phyloP scores from a whole-genome alignment of 2,329 filamentous ascomycete genomes.

The Sarocladiaceae sp. region DNA sequence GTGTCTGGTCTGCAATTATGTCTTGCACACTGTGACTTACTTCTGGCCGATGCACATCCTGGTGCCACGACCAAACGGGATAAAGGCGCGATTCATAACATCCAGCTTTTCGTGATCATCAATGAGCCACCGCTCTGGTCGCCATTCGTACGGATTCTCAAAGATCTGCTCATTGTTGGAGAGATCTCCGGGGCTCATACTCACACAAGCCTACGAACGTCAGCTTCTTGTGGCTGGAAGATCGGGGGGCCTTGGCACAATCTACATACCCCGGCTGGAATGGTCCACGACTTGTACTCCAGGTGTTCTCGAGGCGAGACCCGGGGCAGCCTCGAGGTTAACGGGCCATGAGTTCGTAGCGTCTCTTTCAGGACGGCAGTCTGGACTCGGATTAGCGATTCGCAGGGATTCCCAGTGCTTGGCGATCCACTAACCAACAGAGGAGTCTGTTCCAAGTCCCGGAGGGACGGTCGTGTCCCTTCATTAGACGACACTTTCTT shows the following conservation, averaged over 20 bases:
- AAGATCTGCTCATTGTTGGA: constrained; percentile 4
- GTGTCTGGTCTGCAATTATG: too few relatives aligned
- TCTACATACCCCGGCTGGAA: constrained; percentile 7
- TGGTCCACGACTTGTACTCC: constrained; percentile 9
- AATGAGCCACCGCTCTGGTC: constrained; percentile 9
- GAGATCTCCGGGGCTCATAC: constrained; percentile 2
- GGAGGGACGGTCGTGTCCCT: not conserved
- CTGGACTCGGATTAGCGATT: too few relatives aligned
- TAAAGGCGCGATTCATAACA: not conserved
- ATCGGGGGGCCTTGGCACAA: not conserved
- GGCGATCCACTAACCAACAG: constrained; percentile 1
- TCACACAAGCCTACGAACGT: not conserved
- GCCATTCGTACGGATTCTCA: not conserved
- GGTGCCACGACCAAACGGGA: constrained; percentile 10
- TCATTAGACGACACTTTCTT: not conserved
- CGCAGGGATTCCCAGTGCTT: too few relatives aligned
- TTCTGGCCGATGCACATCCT: not conserved
- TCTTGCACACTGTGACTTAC: not conserved
- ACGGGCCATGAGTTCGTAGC: not conserved
- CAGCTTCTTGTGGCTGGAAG: not conserved
- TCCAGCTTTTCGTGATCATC: constrained; percentile 4
- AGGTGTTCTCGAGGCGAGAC: constrained; percentile 5
- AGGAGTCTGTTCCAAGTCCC: constrained; percentile 7
- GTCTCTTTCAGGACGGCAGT: constrained; percentile 10
- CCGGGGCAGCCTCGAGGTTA: constrained; percentile 7